Conservation (phyloP, 1,284 basidiomycete genomes). For the Irpex sp. region DNA sequence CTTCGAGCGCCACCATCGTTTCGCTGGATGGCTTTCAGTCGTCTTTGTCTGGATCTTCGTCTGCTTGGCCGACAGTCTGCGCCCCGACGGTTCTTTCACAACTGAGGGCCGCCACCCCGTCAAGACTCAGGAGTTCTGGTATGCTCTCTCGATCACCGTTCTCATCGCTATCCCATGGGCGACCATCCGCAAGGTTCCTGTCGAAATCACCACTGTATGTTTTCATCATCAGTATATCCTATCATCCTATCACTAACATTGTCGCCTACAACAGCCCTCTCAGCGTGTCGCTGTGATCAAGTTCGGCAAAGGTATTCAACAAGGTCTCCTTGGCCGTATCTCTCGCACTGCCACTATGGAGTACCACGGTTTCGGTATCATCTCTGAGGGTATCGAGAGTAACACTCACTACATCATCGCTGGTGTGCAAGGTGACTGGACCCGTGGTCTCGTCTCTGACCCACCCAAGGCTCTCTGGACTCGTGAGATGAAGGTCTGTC, state of each 20-base stretch:
- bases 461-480: constrained; percentile 57
- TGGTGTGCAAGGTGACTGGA: constrained; percentile 64
- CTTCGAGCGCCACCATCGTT: constrained; percentile 13
- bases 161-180: constrained; percentile 32
- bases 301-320: constrained; percentile 62
- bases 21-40: constrained; percentile 10
- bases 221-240: background rate
- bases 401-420: constrained; percentile 59
- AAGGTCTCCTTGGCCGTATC: constrained; percentile 57
- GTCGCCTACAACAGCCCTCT: constrained; percentile 39
- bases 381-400: constrained; percentile 53
- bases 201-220: constrained; percentile 31
- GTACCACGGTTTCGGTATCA: constrained; percentile 62
- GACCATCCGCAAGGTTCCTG: constrained; percentile 30
- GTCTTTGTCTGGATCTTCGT: constrained; percentile 10
- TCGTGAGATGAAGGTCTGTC: constrained; percentile 56
- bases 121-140: constrained; percentile 10
- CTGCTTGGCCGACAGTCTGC: constrained; percentile 1
- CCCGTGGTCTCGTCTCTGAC: constrained; percentile 46
- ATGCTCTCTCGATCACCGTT: constrained; percentile 9
- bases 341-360: constrained; percentile 54
- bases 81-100: constrained; percentile 1
- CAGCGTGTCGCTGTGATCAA: constrained; percentile 55
- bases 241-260: background rate
- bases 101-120: constrained; percentile 3